These are phyloP conservation scores for Leptodermis oblonga DNA, from an alignment of 257 asterid genomes.

Conservation along the genomic window DNA sequence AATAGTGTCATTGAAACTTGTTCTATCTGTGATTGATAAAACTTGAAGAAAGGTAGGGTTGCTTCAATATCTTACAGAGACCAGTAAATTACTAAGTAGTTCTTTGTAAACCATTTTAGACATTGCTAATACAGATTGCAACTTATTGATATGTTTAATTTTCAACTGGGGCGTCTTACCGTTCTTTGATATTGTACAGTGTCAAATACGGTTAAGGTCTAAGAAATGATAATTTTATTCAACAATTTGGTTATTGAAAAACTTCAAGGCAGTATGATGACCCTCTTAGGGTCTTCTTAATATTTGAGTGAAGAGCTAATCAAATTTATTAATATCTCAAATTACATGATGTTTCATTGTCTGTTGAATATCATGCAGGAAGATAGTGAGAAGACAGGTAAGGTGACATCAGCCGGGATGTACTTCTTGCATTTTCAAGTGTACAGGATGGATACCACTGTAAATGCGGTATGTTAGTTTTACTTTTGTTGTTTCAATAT, in stretches of 20 bases:
- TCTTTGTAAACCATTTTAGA: not conserved
- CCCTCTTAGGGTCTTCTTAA: not conserved
- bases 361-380: slow-evolving; percentile 45
- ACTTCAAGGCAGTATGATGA: not conserved
- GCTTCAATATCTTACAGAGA: not conserved
- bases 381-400: slow-evolving; percentile 94
- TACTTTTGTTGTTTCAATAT: slow-evolving; percentile 4
- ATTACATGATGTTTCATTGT: not conserved
- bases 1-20: not conserved
- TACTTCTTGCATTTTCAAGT: slow-evolving; percentile 99
- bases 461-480: slow-evolving; percentile 75
- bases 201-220: not conserved
- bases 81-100: not conserved
- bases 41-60: not conserved
- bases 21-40: not conserved
- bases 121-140: not conserved
- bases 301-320: not conserved
- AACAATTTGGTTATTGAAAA: not conserved
- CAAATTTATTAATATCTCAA: not conserved
- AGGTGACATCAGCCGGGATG: slow-evolving; percentile 95
- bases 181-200: not conserved
- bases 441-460: slow-evolving; percentile 96
- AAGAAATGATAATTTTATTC: not conserved
- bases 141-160: not conserved
- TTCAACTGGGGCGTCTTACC: not conserved